phyloP scores from a whole-genome alignment of 108 stramenopile genomes.

The Cyclotella kingstonii region DNA sequence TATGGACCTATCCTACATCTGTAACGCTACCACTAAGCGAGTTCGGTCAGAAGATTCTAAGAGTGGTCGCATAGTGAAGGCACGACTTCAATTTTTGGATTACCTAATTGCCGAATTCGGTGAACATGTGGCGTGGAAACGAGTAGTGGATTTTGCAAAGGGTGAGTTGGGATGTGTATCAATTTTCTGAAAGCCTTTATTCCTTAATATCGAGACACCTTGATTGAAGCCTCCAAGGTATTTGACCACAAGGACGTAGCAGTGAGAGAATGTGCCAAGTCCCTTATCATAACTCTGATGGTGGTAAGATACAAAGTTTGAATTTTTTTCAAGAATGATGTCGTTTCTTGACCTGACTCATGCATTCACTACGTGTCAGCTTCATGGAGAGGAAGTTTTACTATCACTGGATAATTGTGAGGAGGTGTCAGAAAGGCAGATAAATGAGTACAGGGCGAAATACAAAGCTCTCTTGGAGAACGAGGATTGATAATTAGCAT shows the following conservation, averaged over 20 bases:
- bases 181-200: background rate
- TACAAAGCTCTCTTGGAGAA: background rate
- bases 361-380: too few relatives aligned
- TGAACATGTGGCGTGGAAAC: constrained; percentile 19
- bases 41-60: constrained; percentile 36
- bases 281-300: constrained; percentile 32
- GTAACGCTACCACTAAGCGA: constrained; percentile 32
- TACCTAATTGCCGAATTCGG: constrained; percentile 37
- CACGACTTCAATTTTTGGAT: constrained; percentile 34
- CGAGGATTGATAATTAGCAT: background rate
- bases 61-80: constrained; percentile 26
- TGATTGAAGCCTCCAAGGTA: constrained; percentile 5
- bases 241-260: constrained; percentile 42
- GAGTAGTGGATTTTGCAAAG: constrained; percentile 35
- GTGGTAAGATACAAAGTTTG: constrained; percentile 2
- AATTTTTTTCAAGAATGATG: background rate
- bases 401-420: constrained; percentile 23
- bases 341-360: too few relatives aligned
- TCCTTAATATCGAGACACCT: too few relatives aligned
- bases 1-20: constrained; percentile 13
- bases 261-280: constrained; percentile 36
- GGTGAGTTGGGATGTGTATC: constrained; percentile 3
- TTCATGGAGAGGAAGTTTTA: constrained; percentile 36
- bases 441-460: constrained; percentile 26
- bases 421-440: constrained; percentile 25